phyloP scores from a whole-genome alignment of 805 yeast species.

The Hanseniaspora thailandica region DNA sequence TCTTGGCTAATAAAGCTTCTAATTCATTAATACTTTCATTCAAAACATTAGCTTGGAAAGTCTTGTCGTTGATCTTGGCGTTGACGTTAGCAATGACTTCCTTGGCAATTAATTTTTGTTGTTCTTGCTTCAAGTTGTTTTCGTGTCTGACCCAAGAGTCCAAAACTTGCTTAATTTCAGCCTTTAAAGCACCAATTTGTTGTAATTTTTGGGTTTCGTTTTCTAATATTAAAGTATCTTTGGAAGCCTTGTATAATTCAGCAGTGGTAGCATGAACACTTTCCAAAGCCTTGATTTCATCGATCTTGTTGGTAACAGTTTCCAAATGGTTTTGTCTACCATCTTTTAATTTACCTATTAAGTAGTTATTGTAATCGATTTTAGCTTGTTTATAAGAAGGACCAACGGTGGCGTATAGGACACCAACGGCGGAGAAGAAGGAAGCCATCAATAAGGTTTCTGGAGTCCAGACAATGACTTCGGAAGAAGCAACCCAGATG shows the following conservation, averaged over 20 bases:
- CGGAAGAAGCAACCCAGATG: conserved; percentile 85
- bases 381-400: conserved; percentile 61
- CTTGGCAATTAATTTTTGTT: conserved; percentile 83
- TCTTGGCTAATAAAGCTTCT: conserved; percentile 62
- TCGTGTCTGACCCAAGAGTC: conserved; percentile 99
- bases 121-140: conserved; percentile 87
- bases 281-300: conserved; percentile 73
- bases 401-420: conserved; percentile 77
- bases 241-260: conserved; percentile 83
- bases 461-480: conserved; percentile 83
- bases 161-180: conserved; percentile 86
- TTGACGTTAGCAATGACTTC: conserved; percentile 80
- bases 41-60: conserved; percentile 87
- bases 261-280: conserved; percentile 87
- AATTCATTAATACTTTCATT: conserved; percentile 84
- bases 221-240: conserved; percentile 93
- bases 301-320: conserved; percentile 89
- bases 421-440: conserved; percentile 62
- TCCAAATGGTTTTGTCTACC: conserved; percentile 83
- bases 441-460: conserved; percentile 78
- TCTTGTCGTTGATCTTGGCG: conserved; percentile 69
- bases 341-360: conserved; percentile 13
- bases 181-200: conserved; percentile 77
- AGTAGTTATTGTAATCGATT: conserved; percentile 9
- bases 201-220: conserved; percentile 86